Percentiles rank a stretch among this genome's conserved stretches.
phyloP scores from a whole-genome alignment of 768 basidiomycete species.

The Serendipita vermifera region DNA sequence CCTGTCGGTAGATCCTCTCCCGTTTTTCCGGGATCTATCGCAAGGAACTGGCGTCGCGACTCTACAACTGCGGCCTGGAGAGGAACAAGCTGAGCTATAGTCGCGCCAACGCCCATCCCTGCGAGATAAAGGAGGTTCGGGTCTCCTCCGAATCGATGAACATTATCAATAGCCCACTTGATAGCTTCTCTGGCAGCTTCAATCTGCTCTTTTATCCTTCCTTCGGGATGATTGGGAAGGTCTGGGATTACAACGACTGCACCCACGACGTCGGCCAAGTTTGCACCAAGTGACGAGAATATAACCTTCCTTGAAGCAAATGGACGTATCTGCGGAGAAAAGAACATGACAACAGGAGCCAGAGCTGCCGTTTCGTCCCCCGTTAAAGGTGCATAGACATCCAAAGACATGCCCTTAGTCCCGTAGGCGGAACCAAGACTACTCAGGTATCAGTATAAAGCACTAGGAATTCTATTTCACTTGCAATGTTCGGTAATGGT shows the following conservation, averaged over 20 bases:
- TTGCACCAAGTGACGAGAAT: constrained; percentile 13
- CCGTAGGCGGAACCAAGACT: background rate
- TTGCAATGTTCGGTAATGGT: background rate
- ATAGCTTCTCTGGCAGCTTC: constrained; percentile 9
- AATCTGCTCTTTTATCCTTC: constrained; percentile 12
- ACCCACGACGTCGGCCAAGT: background rate
- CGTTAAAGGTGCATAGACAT: constrained; percentile 11
- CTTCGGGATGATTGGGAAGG: constrained; percentile 11
- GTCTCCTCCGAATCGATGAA: constrained; percentile 15
- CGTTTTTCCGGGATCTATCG: background rate
- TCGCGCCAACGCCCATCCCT: constrained; percentile 16
- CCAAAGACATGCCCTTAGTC: background rate
- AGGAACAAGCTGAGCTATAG: constrained; percentile 14
- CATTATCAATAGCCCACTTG: constrained; percentile 4
- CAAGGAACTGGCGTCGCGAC: constrained; percentile 11
- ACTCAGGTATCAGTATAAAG: background rate
- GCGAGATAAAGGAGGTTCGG: constrained; percentile 13
- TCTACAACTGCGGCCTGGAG: constrained; percentile 16
- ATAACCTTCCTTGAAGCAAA: constrained; percentile 5
- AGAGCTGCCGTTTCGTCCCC: background rate
- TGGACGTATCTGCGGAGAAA: constrained; percentile 12
- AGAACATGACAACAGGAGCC: constrained; percentile 10
- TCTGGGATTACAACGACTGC: constrained; percentile 13
- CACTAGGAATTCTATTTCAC: background rate
- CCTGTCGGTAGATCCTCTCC: constrained; percentile 15